phyloP scores from a whole-genome alignment of 352 stramenopile genomes.

The Globisporangium okanoganense region DNA sequence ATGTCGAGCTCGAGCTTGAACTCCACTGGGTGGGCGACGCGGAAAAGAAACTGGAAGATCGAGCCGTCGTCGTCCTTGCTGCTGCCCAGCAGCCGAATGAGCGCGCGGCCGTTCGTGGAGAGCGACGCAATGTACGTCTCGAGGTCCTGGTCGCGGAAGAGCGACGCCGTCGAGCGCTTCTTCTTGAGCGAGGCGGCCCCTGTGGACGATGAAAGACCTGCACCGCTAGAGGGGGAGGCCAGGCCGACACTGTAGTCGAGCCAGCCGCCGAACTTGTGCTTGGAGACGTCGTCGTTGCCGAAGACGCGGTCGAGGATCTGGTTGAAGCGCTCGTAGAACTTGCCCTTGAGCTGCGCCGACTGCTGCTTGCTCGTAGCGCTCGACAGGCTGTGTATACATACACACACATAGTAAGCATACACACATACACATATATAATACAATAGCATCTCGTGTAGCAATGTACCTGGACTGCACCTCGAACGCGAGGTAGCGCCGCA shows the following conservation, averaged over 20 bases:
- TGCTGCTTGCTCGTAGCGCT: conserved; percentile 62
- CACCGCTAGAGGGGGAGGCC: conserved; percentile 8
- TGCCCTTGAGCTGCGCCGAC: conserved; percentile 69
- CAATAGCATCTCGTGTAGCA: neutral
- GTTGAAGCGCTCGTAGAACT: conserved; percentile 87
- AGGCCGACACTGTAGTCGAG: conserved; percentile 76
- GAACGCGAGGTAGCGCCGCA: conserved; percentile 63
- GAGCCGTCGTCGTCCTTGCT: conserved; percentile 64
- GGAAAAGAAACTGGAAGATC: conserved; percentile 80
- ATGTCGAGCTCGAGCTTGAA: conserved; percentile 80
- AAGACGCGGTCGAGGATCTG: conserved; percentile 80
- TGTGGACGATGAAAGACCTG: conserved; percentile 11
- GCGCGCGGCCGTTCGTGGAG: conserved; percentile 40
- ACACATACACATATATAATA: neutral
- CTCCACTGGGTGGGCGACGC: conserved; percentile 67
- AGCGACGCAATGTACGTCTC: conserved; percentile 52
- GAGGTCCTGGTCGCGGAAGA: conserved; percentile 43
- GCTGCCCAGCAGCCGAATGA: conserved; percentile 57
- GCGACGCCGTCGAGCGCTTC: conserved; percentile 32
- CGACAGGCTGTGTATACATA: conserved; percentile 24
- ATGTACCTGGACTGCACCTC: conserved; percentile 63
- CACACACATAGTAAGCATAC: neutral
- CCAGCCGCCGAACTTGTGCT: conserved; percentile 78
- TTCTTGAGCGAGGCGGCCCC: conserved; percentile 29
- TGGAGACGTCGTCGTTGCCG: conserved; percentile 66